Conservation (phyloP, 805 yeast species). For the Candida incommunis region DNA sequence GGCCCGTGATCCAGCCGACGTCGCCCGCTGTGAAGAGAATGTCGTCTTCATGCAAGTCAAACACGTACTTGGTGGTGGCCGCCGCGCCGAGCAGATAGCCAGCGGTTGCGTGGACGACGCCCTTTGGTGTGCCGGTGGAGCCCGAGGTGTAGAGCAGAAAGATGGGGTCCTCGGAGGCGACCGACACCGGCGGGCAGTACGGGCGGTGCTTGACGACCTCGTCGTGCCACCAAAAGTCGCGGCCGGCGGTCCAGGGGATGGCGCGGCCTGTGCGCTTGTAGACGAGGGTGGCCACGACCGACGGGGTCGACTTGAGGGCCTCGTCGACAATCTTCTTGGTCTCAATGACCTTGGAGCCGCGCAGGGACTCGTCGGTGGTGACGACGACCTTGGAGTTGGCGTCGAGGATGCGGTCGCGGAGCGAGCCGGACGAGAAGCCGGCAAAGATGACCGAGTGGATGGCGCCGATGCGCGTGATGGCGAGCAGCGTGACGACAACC, state of each 20-base stretch:
- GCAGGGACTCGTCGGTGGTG: slow-evolving; percentile 68
- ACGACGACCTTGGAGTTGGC: slow-evolving; percentile 60
- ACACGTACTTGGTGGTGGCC: slow-evolving; percentile 58
- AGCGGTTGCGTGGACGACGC: slow-evolving; percentile 69
- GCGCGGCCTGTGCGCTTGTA: slow-evolving; percentile 58
- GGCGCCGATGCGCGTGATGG: slow-evolving; percentile 71
- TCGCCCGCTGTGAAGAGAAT: slow-evolving; percentile 78
- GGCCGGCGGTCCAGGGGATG: slow-evolving; percentile 34
- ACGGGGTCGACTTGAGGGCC: slow-evolving; percentile 52
- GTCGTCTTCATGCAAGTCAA: slow-evolving; percentile 65
- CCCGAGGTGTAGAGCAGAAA: slow-evolving; percentile 77
- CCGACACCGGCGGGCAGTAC: slow-evolving; percentile 61
- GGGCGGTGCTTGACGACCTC: slow-evolving; percentile 52
- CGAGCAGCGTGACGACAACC: slow-evolving; percentile 61
- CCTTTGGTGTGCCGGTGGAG: slow-evolving; percentile 81
- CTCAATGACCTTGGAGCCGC: slow-evolving; percentile 73
- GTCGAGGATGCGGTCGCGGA: slow-evolving; percentile 57
- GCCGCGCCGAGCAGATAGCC: slow-evolving; percentile 67
- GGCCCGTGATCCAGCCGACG: slow-evolving; percentile 88
- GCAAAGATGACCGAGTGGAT: slow-evolving; percentile 78
- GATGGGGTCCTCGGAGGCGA: slow-evolving; percentile 67
- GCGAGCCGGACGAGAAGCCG: slow-evolving; percentile 63
- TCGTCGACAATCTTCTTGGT: slow-evolving; percentile 76
- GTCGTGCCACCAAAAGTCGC: slow-evolving; percentile 70
- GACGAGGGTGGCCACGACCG: slow-evolving; percentile 56